Evolutionary conservation across 495 filamentous ascomycete genomes (phyloP).

Genomic region (Aspergillus olivimuriae): DNA sequence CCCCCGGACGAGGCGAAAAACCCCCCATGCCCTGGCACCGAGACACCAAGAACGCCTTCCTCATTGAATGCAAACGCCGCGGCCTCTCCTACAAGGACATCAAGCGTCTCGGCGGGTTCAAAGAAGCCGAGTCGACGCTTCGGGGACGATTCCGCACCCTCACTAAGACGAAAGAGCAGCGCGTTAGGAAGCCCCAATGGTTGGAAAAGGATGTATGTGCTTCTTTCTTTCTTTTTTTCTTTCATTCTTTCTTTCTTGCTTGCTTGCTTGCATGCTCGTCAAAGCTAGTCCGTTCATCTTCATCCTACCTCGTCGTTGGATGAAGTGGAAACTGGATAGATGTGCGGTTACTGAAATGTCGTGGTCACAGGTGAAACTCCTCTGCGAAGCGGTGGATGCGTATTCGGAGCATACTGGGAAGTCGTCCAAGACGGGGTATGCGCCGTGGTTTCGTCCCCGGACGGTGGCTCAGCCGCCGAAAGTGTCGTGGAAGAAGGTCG

Average conservation of each 20-base stretch:
- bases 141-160: conserved; percentile 73
- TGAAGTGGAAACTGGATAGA: conserved; percentile 13
- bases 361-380: conserved; percentile 30
- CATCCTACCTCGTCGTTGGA: too few relatives aligned
- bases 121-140: conserved; percentile 81
- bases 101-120: conserved; percentile 54
- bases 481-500: conserved; percentile 78
- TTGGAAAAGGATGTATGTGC: conserved; percentile 64
- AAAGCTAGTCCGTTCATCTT: too few relatives aligned
- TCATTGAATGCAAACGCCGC: conserved; percentile 55
- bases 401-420: conserved; percentile 25
- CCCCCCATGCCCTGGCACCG: conserved; percentile 9
- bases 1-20: too few relatives aligned
- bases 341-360: too few relatives aligned
- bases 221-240: not conserved
- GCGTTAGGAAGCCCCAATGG: conserved; percentile 79
- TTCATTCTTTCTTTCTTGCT: not conserved
- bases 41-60: conserved; percentile 51
- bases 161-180: conserved; percentile 67
- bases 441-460: conserved; percentile 1
- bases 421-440: conserved; percentile 4
- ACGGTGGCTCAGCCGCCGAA: conserved; percentile 28
- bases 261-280: not conserved
- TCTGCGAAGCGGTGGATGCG: conserved; percentile 28
- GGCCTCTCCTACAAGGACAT: conserved; percentile 81